Percentiles rank a stretch among this genome's conserved stretches.
These are phyloP conservation scores for Globisporangium cederbergense DNA, from an alignment of 352 stramenopile genomes.

Conservation along the genomic window DNA sequence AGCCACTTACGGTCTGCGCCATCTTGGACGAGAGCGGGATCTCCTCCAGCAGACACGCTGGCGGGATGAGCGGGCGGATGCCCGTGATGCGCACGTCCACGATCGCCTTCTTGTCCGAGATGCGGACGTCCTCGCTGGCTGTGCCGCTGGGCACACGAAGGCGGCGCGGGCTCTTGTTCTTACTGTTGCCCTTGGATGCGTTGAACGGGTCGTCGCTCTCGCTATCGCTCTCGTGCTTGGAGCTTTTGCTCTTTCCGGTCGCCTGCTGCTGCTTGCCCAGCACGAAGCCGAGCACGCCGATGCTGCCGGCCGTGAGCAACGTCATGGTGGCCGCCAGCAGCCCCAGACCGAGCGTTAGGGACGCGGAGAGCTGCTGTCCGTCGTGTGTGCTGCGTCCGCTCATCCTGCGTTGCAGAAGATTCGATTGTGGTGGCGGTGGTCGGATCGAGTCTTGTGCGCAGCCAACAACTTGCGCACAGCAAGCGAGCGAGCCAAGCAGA, in stretches of 20 bases:
- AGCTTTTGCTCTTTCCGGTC: slow-evolving; percentile 14
- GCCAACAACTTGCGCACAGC: not conserved
- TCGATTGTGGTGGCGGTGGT: not conserved
- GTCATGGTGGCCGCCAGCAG: slow-evolving; percentile 72
- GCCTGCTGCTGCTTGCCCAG: slow-evolving; percentile 35
- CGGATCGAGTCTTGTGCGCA: not conserved
- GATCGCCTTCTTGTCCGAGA: slow-evolving; percentile 83
- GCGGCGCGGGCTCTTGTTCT: slow-evolving; percentile 26
- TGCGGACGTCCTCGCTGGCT: slow-evolving; percentile 77
- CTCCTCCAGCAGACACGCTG: slow-evolving; percentile 81
- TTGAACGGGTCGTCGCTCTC: slow-evolving; percentile 17
- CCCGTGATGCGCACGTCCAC: slow-evolving; percentile 85
- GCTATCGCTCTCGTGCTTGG: slow-evolving; percentile 17
- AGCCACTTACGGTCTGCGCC: slow-evolving; percentile 45
- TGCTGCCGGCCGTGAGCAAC: slow-evolving; percentile 63
- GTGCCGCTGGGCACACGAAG: slow-evolving; percentile 61
- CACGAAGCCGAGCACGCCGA: slow-evolving; percentile 69
- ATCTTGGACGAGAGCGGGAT: slow-evolving; percentile 79
- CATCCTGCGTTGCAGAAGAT: not conserved
- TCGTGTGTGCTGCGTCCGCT: slow-evolving; percentile 22
- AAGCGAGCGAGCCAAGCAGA: not conserved
- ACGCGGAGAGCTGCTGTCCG: slow-evolving; percentile 36
- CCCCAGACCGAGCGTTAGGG: slow-evolving; percentile 59
- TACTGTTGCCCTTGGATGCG: slow-evolving; percentile 8
- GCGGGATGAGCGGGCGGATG: slow-evolving; percentile 85